A percentile compares a stretch with the other conserved stretches of the same genome.
Evolutionary conservation across 345 rosid species (phyloP).

Genomic region (Triadica sebifera): DNA sequence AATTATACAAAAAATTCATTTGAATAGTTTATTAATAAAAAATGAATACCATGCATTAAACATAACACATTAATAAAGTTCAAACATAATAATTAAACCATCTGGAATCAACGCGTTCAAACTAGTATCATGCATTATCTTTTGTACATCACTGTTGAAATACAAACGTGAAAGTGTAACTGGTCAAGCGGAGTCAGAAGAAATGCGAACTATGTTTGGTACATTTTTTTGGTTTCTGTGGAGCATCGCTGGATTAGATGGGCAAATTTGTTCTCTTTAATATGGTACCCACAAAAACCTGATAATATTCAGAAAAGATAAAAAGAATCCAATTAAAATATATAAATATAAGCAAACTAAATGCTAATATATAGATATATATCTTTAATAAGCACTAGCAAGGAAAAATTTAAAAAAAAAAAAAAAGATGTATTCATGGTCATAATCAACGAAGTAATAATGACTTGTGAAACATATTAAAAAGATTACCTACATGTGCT

Average conservation of each 20-base stretch:
- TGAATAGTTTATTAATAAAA: too few species aligned
- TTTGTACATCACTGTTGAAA: too few species aligned
- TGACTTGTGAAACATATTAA: background rate
- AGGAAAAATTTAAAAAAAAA: background rate
- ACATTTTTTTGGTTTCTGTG: conserved; percentile 46
- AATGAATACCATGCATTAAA: too few species aligned
- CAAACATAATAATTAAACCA: too few species aligned
- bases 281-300: conserved; percentile 92
- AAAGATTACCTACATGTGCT: background rate
- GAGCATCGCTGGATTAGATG: conserved; percentile 56
- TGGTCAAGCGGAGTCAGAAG: conserved; percentile 35
- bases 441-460: conserved; percentile 13
- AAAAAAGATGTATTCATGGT: background rate
- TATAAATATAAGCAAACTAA: too few species aligned
- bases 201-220: conserved; percentile 12
- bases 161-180: too few species aligned
- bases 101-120: too few species aligned
- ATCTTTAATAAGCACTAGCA: background rate
- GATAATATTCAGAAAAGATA: conserved; percentile 7
- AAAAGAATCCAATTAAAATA: background rate
- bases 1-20: too few species aligned
- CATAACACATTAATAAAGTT: too few species aligned
- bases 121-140: too few species aligned
- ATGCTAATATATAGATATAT: too few species aligned
- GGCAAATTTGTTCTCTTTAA: conserved; percentile 64